phyloP scores from a whole-genome alignment of 257 asterid species.

The Vinca minor region DNA sequence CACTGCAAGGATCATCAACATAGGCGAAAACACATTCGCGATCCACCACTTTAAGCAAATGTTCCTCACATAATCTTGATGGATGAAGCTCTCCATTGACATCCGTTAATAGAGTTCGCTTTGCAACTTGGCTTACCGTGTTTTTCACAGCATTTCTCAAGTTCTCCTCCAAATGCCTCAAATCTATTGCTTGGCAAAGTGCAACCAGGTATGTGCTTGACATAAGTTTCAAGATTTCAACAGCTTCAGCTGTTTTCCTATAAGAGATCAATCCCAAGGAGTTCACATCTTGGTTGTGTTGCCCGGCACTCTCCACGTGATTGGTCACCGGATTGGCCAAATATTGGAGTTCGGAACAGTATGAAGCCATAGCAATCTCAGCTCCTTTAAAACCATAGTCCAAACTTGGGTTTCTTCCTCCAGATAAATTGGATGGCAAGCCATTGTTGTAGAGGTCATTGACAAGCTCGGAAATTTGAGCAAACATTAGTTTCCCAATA shows the following conservation, averaged over 20 bases:
- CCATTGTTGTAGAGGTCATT: slow-evolving; percentile 44
- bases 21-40: slow-evolving; percentile 36
- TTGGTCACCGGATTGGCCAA: slow-evolving; percentile 44
- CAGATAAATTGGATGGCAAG: slow-evolving; percentile 38
- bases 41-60: slow-evolving; percentile 36
- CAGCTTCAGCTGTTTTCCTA: slow-evolving; percentile 39
- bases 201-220: slow-evolving; percentile 36
- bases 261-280: slow-evolving; percentile 43
- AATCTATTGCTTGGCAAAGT: slow-evolving; percentile 39
- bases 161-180: slow-evolving; percentile 44
- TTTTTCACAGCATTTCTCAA: slow-evolving; percentile 37
- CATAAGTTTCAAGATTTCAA: slow-evolving; percentile 40
- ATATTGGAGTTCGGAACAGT: slow-evolving; percentile 44
- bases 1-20: slow-evolving; percentile 37
- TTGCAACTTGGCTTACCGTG: slow-evolving; percentile 39
- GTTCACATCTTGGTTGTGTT: slow-evolving; percentile 53
- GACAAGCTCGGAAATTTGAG: slow-evolving; percentile 42
- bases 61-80: slow-evolving; percentile 40
- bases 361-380: slow-evolving; percentile 48
- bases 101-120: slow-evolving; percentile 29
- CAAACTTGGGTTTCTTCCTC: slow-evolving; percentile 41
- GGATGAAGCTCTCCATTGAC: slow-evolving; percentile 44
- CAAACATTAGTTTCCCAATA: slow-evolving; percentile 40
- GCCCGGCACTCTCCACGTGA: slow-evolving; percentile 47
- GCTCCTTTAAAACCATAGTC: slow-evolving; percentile 49